Conservation (phyloP, 176 grass and related monocot species). For the Oryza coarctata region DNA sequence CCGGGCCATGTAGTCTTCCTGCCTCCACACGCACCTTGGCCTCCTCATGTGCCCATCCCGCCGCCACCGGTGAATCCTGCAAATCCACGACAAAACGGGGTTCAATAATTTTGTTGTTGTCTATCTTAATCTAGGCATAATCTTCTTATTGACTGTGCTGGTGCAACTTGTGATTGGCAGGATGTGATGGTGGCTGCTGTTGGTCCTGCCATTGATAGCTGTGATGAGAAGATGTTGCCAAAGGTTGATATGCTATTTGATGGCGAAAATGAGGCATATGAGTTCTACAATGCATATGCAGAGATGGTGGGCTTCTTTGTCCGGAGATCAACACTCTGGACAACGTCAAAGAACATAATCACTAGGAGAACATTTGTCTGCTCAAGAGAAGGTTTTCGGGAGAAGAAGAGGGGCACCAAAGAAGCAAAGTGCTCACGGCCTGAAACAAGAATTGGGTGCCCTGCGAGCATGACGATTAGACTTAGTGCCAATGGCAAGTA, state of each 20-base stretch:
- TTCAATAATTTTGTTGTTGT: constrained; percentile 9
- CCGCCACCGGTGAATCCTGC: constrained; percentile 17
- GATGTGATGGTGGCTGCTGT: constrained; percentile 34
- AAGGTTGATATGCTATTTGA: constrained; percentile 79
- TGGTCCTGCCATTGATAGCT: constrained; percentile 37
- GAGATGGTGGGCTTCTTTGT: constrained; percentile 89
- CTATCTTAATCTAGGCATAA: neutral
- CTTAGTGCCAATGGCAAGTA: constrained; percentile 90
- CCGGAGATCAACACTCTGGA: constrained; percentile 89
- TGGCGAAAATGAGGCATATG: constrained; percentile 71
- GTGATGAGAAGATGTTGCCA: constrained; percentile 53
- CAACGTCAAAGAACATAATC: constrained; percentile 90
- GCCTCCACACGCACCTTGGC: constrained; percentile 40
- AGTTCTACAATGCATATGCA: constrained; percentile 82
- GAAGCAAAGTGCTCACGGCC: constrained; percentile 83
- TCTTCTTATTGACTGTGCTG: neutral
- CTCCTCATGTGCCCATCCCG: constrained; percentile 30
- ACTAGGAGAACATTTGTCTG: constrained; percentile 90
- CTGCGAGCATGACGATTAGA: constrained; percentile 83
- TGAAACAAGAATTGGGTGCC: constrained; percentile 86
- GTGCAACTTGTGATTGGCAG: constrained; percentile 37
- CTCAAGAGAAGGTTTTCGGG: constrained; percentile 86
- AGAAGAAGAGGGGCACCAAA: constrained; percentile 90
- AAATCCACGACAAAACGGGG: constrained; percentile 42
- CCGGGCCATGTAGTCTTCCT: constrained; percentile 40